Evolutionary conservation across 352 stramenopile species (phyloP).

Genomic region (Ophiocytium majus): DNA sequence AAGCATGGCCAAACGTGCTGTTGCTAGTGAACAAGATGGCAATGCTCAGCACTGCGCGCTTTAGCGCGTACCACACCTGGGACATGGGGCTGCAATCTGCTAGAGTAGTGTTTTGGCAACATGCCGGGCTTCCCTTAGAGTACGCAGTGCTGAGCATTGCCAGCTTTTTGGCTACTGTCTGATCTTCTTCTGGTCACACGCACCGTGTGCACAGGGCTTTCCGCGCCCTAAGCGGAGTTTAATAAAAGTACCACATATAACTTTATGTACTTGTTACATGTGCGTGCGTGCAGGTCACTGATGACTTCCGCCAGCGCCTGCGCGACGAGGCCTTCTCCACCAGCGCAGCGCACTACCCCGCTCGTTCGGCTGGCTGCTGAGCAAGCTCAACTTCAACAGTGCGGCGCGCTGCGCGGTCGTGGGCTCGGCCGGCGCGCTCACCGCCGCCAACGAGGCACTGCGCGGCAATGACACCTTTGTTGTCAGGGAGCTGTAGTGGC

Average conservation of each 20-base stretch:
- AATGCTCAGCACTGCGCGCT: too few relatives aligned
- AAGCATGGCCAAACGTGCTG: too few relatives aligned
- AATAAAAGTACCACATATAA: background rate
- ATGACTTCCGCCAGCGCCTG: background rate
- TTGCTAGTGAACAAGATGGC: too few relatives aligned
- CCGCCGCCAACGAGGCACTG: slow-evolving; percentile 60
- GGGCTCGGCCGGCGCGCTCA: slow-evolving; percentile 68
- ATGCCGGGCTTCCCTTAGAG: background rate
- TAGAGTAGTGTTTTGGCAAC: too few relatives aligned
- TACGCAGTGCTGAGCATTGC: background rate
- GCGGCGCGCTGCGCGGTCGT: slow-evolving; percentile 63
- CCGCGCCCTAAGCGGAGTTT: too few relatives aligned
- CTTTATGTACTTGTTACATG: slow-evolving; percentile 12
- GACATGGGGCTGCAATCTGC: too few relatives aligned
- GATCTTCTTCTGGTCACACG: background rate
- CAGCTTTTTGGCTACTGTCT: background rate
- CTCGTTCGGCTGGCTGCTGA: background rate
- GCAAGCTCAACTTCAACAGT: slow-evolving; percentile 38
- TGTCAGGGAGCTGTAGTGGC: background rate
- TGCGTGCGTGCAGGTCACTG: background rate
- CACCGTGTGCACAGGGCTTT: background rate
- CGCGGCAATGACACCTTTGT: background rate
- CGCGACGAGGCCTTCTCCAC: background rate
- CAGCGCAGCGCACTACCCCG: background rate
- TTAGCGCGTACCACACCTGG: too few relatives aligned